These are phyloP conservation scores for Candida rishiriensis DNA, from an alignment of 805 yeast species.

Conservation along the genomic window DNA sequence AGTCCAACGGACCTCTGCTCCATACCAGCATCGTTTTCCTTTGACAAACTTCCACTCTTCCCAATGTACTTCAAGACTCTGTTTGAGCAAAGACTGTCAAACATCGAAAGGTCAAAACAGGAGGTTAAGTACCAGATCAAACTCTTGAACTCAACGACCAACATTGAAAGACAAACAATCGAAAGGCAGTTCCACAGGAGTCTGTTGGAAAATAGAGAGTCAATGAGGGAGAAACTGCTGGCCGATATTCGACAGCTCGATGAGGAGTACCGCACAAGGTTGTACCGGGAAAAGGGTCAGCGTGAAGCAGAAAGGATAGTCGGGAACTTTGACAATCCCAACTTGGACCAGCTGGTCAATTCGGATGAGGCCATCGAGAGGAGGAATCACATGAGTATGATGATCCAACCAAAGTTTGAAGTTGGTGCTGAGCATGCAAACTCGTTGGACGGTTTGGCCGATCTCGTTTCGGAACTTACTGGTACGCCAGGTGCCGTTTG, in stretches of 20 bases:
- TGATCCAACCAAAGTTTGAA: constrained; percentile 7
- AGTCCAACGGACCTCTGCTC: no score
- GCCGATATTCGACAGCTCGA: constrained; percentile 7
- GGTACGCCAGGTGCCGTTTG: not conserved
- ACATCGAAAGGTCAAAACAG: no score
- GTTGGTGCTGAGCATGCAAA: constrained; percentile 1
- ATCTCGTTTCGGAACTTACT: constrained; percentile 7
- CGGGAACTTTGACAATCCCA: not conserved
- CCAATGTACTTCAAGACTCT: no score
- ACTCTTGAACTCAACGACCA: no score
- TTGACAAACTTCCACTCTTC: no score
- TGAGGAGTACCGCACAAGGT: constrained; percentile 7
- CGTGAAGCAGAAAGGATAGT: no score
- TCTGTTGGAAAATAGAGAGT: not conserved
- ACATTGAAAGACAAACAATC: not conserved
- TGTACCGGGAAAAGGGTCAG: no score
- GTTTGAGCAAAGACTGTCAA: no score
- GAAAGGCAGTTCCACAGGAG: not conserved
- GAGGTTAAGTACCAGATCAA: no score
- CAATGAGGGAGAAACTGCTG: not conserved
- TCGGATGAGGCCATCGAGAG: constrained; percentile 2
- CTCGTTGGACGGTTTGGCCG: constrained; percentile 13
- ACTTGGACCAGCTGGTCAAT: not conserved
- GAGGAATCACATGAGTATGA: constrained; percentile 1
- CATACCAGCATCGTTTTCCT: no score